Evolutionary conservation across 305 asterid species (phyloP).

Genomic region (Fraxinus velutina): DNA sequence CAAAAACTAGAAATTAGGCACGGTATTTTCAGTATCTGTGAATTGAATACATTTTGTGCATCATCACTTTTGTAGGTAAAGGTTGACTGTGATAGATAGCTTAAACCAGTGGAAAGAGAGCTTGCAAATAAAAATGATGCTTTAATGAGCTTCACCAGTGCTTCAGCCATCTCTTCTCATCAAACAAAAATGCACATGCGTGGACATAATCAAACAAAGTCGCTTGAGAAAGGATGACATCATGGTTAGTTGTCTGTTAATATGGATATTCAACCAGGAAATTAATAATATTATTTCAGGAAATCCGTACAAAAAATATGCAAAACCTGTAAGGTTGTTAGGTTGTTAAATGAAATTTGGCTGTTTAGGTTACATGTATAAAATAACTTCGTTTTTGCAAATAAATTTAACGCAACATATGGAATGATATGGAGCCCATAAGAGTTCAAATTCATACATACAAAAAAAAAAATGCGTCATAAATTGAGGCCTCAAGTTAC

Average conservation of each 20-base stretch:
- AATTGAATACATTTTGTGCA: background rate
- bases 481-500: constrained; percentile 24
- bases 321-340: background rate
- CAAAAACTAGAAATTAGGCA: background rate
- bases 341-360: background rate
- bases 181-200: background rate
- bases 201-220: background rate
- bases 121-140: background rate
- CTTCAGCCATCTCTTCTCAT: background rate
- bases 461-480: constrained; percentile 5
- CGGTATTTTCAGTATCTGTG: background rate
- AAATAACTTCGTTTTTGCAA: background rate
- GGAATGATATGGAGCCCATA: background rate
- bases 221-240: background rate
- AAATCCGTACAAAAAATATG: background rate
- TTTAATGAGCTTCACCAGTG: background rate
- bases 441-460: background rate
- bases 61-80: background rate
- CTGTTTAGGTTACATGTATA: background rate
- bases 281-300: background rate
- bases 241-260: background rate
- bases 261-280: background rate
- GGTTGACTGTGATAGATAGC: background rate
- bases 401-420: background rate
- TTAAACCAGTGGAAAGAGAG: background rate